These are phyloP conservation scores for Lactarius indigo DNA, from an alignment of 768 basidiomycete species.

Conservation along the genomic window DNA sequence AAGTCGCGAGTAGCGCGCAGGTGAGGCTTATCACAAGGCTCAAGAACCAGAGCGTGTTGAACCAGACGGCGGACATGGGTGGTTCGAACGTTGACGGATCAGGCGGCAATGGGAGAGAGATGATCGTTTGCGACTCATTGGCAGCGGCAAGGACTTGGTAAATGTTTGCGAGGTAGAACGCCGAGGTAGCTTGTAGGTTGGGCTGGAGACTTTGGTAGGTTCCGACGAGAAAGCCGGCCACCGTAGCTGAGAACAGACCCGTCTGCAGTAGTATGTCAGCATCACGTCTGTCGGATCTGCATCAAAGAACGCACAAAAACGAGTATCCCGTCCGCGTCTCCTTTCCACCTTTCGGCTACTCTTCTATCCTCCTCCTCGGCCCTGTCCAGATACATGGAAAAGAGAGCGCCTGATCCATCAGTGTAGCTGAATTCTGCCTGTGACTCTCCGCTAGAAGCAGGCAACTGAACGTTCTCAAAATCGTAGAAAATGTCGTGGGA, in stretches of 20 bases:
- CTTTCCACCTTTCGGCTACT: constrained; percentile 20
- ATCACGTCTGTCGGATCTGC: neutral
- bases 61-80: constrained; percentile 34
- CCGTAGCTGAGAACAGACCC: constrained; percentile 22
- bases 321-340: constrained; percentile 21
- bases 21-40: constrained; percentile 38
- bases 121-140: neutral
- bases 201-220: constrained; percentile 11
- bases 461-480: neutral
- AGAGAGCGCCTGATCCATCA: constrained; percentile 12
- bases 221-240: constrained; percentile 18
- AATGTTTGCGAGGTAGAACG: constrained; percentile 14
- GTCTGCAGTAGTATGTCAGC: constrained; percentile 4
- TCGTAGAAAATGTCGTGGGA: constrained; percentile 6
- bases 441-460: neutral
- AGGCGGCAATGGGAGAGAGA: neutral
- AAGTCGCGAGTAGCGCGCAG: constrained; percentile 42
- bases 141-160: neutral
- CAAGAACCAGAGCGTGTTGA: constrained; percentile 43
- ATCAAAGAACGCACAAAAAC: constrained; percentile 14
- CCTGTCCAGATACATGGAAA: constrained; percentile 19
- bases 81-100: constrained; percentile 20
- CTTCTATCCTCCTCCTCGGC: constrained; percentile 12
- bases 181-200: neutral
- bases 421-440: neutral